Base-by-base conservation (phyloP, 805 yeast genomes). In the Yarrowia divulgata region DNA sequence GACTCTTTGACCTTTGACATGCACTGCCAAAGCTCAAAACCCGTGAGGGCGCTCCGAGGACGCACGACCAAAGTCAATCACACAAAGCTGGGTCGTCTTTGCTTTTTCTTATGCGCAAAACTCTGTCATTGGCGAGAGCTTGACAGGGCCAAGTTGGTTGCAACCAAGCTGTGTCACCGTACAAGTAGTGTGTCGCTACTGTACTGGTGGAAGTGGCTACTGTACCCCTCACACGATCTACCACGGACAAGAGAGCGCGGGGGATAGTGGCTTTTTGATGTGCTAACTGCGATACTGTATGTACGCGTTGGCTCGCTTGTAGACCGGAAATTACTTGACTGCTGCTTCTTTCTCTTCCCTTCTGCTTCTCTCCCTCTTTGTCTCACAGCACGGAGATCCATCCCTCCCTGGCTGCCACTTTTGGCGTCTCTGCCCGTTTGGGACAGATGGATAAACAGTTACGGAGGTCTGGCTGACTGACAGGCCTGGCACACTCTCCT, bases 321-420 rank as follows among this genome's bases (percentile, higher is more conserved):
- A 8, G 8, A 42, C 13, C 12, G 50, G 50, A 48, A 48, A 29
- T 48, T 29, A 34, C 23, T 50, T 50, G 18, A 43, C 46, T n/a
- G 42, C 16, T 18, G 42, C 16, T 18, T 50, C 40, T 34, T 39
- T 16, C 23, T 6, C 8, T 8, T 39, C 18, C n/a, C 29, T 23
- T 23, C 29, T 23, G 29, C 29, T 39, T 16, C 23, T 16, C 23
- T 8, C 43, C 18, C 43, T 54, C 19, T 54, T n/a, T 35, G 32
- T 35, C 14, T 54, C 40, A 10, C 35, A 14, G 10, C 23, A 16
- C 18, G n/a, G 13, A 54, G 43, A 54, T 54, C 32, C 18, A 52
- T 52, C 58, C 58, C 58, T 54, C n/a, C n/a, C n/a, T 23, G 58
- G 40, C 58, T 54, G 42, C 57, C 55, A 49, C 55, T 49, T 52